phyloP scores from a whole-genome alignment of 1,284 basidiomycete genomes.

The Ganoderma sp. region DNA sequence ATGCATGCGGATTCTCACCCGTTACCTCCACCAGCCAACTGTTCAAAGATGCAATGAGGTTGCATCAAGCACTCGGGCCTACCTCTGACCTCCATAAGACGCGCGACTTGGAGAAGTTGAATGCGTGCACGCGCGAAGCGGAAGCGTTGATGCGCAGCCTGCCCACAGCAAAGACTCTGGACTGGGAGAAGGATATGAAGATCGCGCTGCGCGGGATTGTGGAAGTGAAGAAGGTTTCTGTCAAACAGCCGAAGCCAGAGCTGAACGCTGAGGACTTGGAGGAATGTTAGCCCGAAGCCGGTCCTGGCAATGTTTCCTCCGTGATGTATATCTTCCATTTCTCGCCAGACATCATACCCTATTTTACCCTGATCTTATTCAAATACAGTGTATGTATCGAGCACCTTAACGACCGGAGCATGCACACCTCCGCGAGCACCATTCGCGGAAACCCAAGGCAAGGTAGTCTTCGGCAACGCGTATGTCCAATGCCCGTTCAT shows the following conservation, averaged over 20 bases:
- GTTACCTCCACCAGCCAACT: conserved; percentile 12
- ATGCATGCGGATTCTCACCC: background rate
- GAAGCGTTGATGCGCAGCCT: conserved; percentile 25
- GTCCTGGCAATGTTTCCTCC: background rate
- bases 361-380: background rate
- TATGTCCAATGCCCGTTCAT: background rate
- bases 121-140: conserved; percentile 24
- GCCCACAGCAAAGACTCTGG: conserved; percentile 26
- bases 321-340: background rate
- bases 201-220: conserved; percentile 37
- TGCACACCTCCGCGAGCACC: background rate
- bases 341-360: background rate
- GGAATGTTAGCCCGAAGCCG: conserved; percentile 3
- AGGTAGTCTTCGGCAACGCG: background rate
- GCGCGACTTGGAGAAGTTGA: conserved; percentile 32
- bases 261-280: conserved; percentile 29
- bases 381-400: background rate
- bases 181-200: conserved; percentile 35
- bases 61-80: conserved; percentile 31
- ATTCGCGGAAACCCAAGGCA: background rate
- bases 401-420: background rate
- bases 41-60: conserved; percentile 25
- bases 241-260: conserved; percentile 25
- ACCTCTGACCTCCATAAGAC: conserved; percentile 31
- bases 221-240: conserved; percentile 20